phyloP scores from a whole-genome alignment of 441 rosid genomes.

The Arabidopsis hybrid region DNA sequence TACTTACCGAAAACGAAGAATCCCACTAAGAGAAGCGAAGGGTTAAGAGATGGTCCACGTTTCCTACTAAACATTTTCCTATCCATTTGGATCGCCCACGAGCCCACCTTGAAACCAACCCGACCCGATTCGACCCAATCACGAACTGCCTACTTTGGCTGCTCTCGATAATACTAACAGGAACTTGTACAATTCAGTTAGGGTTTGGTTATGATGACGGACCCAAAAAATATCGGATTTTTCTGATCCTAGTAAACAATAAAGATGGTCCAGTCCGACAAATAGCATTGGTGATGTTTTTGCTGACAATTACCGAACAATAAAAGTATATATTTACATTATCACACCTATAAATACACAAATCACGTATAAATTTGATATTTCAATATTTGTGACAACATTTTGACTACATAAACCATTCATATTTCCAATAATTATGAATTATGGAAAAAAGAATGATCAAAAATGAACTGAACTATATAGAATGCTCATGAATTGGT shows the following conservation, averaged over 20 bases:
- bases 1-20: conserved; percentile 40
- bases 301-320: conserved; percentile 39
- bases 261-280: conserved; percentile 44
- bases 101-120: conserved; percentile 39
- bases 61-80: conserved; percentile 10
- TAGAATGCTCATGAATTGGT: too few relatives aligned
- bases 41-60: conserved; percentile 44
- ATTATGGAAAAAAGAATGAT: too few relatives aligned
- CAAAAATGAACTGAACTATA: too few relatives aligned
- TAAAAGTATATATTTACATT: not conserved
- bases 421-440: too few relatives aligned
- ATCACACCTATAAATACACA: not conserved
- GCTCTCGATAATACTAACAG: conserved; percentile 30
- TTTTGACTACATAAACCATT: too few relatives aligned
- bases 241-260: conserved; percentile 24
- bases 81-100: conserved; percentile 22
- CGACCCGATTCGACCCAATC: conserved; percentile 35
- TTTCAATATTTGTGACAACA: too few relatives aligned
- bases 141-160: conserved; percentile 40
- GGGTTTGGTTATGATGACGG: conserved; percentile 42
- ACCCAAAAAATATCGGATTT: conserved; percentile 29
- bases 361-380: not conserved
- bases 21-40: conserved; percentile 37
- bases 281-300: conserved; percentile 35
- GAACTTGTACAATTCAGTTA: conserved; percentile 33